Evolutionary conservation across 768 basidiomycete species (phyloP), one percentile per base, ranked within the genome.

Genomic region (Xerocomellus amylosporus): DNA sequence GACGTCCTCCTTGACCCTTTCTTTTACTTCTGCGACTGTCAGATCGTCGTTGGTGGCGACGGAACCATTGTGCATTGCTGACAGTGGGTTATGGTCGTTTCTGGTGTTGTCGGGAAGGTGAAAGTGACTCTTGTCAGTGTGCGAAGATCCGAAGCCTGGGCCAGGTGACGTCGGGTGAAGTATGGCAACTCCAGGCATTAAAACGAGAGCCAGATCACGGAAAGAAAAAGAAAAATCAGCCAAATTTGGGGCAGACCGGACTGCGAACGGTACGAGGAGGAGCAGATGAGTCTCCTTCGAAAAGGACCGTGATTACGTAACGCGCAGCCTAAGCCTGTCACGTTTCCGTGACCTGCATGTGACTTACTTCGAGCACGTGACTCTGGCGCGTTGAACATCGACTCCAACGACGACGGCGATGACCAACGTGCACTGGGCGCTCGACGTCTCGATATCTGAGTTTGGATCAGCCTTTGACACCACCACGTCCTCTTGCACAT

Each of bases 381-480:
- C 50, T 39, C 2, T 13, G 52, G 41, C 69, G 67, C 69, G 69
- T 62, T 70, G 56, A 57, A 62, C 64, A 55, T 39, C 43, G 47
- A 58, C 58, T 5, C 0, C 49, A 13, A 56, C 60, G 47, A 41
- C 57, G 31, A 60, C n/a, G 37, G 8, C 37, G 36, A 50, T 44
- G 48, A 45, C 34, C 10, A 44, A 79, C 22, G 80, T 82, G 0
- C 80, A 81, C 53, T 85, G 82, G 81, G 77, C 75, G 20, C 68
- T 74, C 4, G 73, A 77, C 42, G 61, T 74, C n/a, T 82, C 81
- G 0, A 49, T 77, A 6, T 71, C 68, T 8, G 70, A 69, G 30
- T 67, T 79, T 48, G 72, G 70, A 33, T 82, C 81, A 19, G 73
- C 79, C 8, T 73, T 73, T 41, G 74, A 75, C 50, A 72, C 77